Evolutionary conservation across 768 basidiomycete genomes (phyloP).

Genomic region (Pisolithus orientalis): DNA sequence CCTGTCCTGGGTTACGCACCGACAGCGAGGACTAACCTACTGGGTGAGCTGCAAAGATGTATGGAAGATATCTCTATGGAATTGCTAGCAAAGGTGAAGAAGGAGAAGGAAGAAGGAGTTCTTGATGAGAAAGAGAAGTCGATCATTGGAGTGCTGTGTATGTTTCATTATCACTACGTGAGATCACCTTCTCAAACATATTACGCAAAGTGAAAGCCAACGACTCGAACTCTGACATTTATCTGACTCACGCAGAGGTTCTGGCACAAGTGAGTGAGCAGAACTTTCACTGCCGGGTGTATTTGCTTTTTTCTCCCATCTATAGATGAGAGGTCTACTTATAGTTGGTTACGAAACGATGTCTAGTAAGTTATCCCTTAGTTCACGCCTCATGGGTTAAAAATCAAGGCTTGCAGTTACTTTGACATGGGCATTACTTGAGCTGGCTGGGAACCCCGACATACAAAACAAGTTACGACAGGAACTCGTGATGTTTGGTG

Average conservation of each 20-base stretch:
- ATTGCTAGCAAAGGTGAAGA: constrained; percentile 30
- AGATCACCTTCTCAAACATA: too few relatives aligned
- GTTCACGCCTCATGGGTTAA: too few relatives aligned
- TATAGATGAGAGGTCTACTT: constrained; percentile 15
- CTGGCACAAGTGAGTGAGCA: constrained; percentile 13
- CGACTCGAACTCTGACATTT: constrained; percentile 13
- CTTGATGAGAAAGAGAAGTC: constrained; percentile 17
- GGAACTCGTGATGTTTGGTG: constrained; percentile 37
- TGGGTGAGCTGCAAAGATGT: constrained; percentile 28
- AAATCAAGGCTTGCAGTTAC: constrained; percentile 3
- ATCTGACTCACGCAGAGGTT: constrained; percentile 22
- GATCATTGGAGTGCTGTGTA: constrained; percentile 21
- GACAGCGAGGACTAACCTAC: constrained; percentile 26
- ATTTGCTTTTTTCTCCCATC: background rate
- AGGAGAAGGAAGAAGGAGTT: constrained; percentile 23
- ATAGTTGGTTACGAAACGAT: constrained; percentile 18
- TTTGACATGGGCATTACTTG: constrained; percentile 47
- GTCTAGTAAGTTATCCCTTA: constrained; percentile 7
- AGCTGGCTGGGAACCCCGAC: constrained; percentile 29
- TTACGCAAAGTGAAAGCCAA: constrained; percentile 32
- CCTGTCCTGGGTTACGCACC: constrained; percentile 34
- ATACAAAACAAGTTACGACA: constrained; percentile 34
- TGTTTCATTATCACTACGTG: constrained; percentile 12
- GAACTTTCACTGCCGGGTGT: too few relatives aligned
- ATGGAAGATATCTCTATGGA: constrained; percentile 35